A percentile compares a stretch with the other conserved stretches of the same genome.
Conservation (phyloP, 257 asterid species). For the Nicotiana tabacum region DNA sequence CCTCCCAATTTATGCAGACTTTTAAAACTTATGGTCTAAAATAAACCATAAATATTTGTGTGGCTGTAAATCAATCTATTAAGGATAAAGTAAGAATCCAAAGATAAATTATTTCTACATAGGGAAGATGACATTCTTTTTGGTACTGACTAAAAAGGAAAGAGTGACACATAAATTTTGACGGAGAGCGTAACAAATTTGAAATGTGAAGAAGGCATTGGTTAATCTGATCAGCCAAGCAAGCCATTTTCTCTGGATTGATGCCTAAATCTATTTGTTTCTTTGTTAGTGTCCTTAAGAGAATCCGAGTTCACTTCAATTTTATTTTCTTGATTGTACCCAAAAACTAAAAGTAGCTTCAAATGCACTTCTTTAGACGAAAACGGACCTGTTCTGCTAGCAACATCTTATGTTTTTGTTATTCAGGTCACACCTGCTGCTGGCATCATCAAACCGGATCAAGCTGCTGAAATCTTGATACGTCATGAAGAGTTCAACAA, state of each 20-base stretch:
- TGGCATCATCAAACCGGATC: constrained; percentile 60
- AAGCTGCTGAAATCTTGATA: constrained; percentile 46
- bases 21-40: no score
- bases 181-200: background rate
- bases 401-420: constrained; percentile 4
- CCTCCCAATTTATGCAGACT: no score
- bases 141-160: no score
- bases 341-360: background rate
- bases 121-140: no score
- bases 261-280: background rate
- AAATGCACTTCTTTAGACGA: background rate
- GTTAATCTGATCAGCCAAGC: background rate
- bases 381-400: background rate
- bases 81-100: no score
- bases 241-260: background rate
- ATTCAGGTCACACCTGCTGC: constrained; percentile 70
- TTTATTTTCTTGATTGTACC: background rate
- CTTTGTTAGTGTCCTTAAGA: background rate
- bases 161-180: no score
- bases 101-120: no score
- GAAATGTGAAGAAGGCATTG: background rate
- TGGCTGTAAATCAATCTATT: no score
- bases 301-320: background rate
- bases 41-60: no score
- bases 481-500: constrained; percentile 66